Conservation (phyloP, 805 yeast species). For the Metschnikowia proteae region DNA sequence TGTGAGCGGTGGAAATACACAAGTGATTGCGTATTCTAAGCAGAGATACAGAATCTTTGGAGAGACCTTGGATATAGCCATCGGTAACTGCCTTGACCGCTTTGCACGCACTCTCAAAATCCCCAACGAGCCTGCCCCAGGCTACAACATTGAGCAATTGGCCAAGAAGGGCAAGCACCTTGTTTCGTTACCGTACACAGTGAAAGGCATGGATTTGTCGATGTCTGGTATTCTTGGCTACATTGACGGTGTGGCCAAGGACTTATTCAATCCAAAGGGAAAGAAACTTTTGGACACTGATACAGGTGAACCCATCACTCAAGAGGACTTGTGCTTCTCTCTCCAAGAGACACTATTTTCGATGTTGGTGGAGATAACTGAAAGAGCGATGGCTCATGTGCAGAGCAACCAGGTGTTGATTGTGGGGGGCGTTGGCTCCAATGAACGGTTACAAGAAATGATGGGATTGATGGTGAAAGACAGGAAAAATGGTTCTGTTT, state of each 20-base stretch:
- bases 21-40: conserved; percentile 92
- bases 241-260: conserved; percentile 77
- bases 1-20: conserved; percentile 98
- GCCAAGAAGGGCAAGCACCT: conserved; percentile 67
- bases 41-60: conserved; percentile 97
- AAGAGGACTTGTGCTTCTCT: conserved; percentile 88
- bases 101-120: conserved; percentile 90
- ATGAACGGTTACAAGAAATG: conserved; percentile 88
- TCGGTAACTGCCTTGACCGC: conserved; percentile 94
- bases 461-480: conserved; percentile 93
- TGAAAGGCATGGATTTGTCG: conserved; percentile 96
- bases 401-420: conserved; percentile 82
- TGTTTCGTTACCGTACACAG: conserved; percentile 88
- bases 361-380: conserved; percentile 97
- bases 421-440: conserved; percentile 99
- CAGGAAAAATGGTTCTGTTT: conserved; percentile 75
- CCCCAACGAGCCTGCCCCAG: conserved; percentile 94
- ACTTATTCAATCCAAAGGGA: conserved; percentile 47
- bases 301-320: conserved; percentile 54
- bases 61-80: conserved; percentile 96
- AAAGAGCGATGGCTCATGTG: conserved; percentile 98
- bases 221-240: conserved; percentile 93
- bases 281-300: conserved; percentile 39
- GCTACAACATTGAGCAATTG: conserved; percentile 92
- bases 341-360: conserved; percentile 90